Evolutionary conservation across 805 yeast genomes (phyloP).

Genomic region (Wickerhamiella brachini): DNA sequence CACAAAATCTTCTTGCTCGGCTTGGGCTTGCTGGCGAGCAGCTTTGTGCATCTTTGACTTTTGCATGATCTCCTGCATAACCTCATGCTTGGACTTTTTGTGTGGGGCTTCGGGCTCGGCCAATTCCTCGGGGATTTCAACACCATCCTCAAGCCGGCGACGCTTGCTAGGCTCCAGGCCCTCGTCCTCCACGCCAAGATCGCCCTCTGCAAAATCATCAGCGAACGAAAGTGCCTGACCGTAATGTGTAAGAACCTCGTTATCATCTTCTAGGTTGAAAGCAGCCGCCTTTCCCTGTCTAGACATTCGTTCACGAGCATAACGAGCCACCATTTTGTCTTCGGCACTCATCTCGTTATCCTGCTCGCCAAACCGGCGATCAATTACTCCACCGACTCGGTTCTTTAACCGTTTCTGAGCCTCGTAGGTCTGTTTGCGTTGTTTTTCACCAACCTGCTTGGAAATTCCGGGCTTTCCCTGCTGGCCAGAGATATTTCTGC

Average conservation of each 20-base stretch:
- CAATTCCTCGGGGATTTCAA: conserved; percentile 10
- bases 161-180: conserved; percentile 9
- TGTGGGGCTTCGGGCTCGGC: conserved; percentile 30
- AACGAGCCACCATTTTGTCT: conserved; percentile 90
- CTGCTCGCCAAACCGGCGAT: conserved; percentile 86
- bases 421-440: conserved; percentile 48
- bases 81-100: conserved; percentile 28
- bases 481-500: conserved; percentile 17
- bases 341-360: conserved; percentile 61
- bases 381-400: conserved; percentile 65
- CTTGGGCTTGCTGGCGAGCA: conserved; percentile 29
- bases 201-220: conserved; percentile 43
- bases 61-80: conserved; percentile 32
- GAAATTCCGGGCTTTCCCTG: conserved; percentile 49
- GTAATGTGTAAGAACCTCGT: conserved; percentile 51
- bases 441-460: conserved; percentile 54
- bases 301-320: conserved; percentile 69
- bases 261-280: conserved; percentile 62
- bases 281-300: conserved; percentile 35
- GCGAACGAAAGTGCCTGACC: conserved; percentile 53
- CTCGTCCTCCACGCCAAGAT: conserved; percentile 28
- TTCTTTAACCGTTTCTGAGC: conserved; percentile 48
- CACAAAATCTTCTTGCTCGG: conserved; percentile 24
- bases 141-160: conserved; percentile 19
- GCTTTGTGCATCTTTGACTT: conserved; percentile 30